A percentile compares a stretch with the other conserved stretches of the same genome.
Evolutionary conservation across 305 asterid genomes (phyloP).

Genomic region (Fraxinus baroniana): DNA sequence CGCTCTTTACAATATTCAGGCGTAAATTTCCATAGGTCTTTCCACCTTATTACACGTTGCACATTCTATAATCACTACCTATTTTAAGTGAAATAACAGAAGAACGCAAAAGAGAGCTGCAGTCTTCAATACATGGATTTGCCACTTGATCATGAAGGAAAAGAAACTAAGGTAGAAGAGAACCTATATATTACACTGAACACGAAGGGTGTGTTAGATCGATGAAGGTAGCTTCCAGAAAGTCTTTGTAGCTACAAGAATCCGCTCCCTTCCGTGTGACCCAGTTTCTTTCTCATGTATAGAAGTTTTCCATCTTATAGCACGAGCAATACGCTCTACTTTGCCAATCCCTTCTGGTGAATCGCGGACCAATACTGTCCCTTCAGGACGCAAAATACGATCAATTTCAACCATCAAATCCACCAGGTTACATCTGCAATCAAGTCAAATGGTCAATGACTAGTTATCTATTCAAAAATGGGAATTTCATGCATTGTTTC

Average conservation of each 20-base stretch:
- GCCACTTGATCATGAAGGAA: not conserved
- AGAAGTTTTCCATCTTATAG: slow-evolving; percentile 67
- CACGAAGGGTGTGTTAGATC: not conserved
- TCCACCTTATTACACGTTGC: not conserved
- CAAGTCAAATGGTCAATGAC: not conserved
- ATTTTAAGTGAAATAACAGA: not conserved
- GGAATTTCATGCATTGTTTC: not conserved
- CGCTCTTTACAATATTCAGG: not conserved
- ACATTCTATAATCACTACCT: not conserved
- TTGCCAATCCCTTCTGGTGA: slow-evolving; percentile 76
- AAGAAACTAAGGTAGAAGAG: not conserved
- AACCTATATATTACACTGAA: not conserved
- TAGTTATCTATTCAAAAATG: not conserved
- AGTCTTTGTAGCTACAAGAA: slow-evolving; percentile 72
- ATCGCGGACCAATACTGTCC: slow-evolving; percentile 74
- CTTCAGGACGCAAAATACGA: slow-evolving; percentile 90
- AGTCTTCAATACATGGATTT: not conserved
- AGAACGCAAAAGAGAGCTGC: not conserved
- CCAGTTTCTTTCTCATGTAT: slow-evolving; percentile 72
- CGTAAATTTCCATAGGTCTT: not conserved
- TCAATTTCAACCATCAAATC: slow-evolving; percentile 96
- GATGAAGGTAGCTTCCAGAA: slow-evolving; percentile 49
- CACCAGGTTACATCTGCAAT: slow-evolving; percentile 80
- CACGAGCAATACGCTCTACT: slow-evolving; percentile 60
- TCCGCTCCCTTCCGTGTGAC: slow-evolving; percentile 65